phyloP scores from a whole-genome alignment of 2,329 filamentous ascomycete genomes.

The Botrytis aclada region DNA sequence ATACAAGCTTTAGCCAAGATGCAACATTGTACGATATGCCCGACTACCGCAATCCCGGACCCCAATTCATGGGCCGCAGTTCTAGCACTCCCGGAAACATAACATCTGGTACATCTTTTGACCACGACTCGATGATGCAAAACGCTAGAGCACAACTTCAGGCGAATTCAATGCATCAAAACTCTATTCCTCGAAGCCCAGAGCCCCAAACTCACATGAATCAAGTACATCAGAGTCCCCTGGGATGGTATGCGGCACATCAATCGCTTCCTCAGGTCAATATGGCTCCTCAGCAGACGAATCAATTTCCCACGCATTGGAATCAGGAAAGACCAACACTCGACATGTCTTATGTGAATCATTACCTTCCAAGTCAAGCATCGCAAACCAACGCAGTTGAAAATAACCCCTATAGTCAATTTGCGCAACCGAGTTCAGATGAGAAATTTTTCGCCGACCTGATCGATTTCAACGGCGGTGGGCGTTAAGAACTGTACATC shows the following conservation, averaged over 20 bases:
- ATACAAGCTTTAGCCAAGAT: neutral
- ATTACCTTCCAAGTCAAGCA: neutral
- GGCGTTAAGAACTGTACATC: neutral
- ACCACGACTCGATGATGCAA: neutral
- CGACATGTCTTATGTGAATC: neutral
- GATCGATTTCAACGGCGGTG: neutral
- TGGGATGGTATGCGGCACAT: neutral
- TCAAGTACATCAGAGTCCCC: neutral
- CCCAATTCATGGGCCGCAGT: neutral
- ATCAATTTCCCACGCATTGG: neutral
- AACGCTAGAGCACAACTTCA: neutral
- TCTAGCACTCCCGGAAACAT: neutral
- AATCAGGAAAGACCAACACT: neutral
- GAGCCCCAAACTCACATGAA: neutral
- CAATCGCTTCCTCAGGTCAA: neutral
- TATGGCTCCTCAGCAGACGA: neutral
- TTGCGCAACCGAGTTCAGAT: neutral
- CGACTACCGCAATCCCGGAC: neutral
- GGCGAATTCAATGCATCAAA: neutral
- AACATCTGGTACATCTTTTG: neutral
- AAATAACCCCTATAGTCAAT: neutral
- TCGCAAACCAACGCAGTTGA: neutral
- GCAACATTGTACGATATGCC: neutral
- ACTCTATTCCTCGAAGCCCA: neutral
- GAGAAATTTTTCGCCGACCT: neutral